Percentiles rank a stretch among this genome's conserved stretches.
Conservation (phyloP, 345 rosid species). For the Brassica carinata region DNA sequence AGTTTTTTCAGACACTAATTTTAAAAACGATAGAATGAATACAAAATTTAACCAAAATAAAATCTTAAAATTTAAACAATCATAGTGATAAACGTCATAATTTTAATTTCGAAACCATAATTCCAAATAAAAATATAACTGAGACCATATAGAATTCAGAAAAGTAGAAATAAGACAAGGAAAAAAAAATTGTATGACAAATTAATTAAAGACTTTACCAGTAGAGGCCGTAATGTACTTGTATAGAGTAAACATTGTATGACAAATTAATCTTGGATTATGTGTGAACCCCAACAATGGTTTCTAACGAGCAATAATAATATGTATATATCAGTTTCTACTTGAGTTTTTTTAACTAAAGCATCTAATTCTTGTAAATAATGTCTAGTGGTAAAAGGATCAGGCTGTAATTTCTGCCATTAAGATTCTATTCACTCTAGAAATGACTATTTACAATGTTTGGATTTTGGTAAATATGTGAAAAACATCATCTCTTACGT, state of each 20-base stretch:
- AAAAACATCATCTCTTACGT: no score
- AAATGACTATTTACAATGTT: no score
- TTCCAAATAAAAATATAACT: background rate
- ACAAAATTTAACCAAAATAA: background rate
- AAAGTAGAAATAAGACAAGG: background rate
- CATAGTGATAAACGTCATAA: background rate
- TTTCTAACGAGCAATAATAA: background rate
- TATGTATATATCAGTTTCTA: background rate
- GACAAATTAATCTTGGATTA: background rate
- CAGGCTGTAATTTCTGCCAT: no score
- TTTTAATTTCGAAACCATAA: background rate
- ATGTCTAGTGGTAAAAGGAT: background rate
- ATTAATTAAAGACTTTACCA: background rate
- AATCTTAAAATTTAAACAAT: background rate
- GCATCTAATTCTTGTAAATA: background rate
- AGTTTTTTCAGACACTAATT: background rate
- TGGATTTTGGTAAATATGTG: no score
- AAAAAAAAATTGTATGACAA: background rate
- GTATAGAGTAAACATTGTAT: background rate
- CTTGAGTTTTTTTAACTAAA: constrained; percentile 8
- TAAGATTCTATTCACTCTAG: no score
- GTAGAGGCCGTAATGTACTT: background rate
- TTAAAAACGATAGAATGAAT: background rate
- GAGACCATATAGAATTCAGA: background rate
- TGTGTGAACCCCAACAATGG: background rate